A percentile compares a stretch with the other conserved stretches of the same genome.
Evolutionary conservation across 371 early-diverging fungal species (phyloP).

Genomic region (Mortierella sp.): DNA sequence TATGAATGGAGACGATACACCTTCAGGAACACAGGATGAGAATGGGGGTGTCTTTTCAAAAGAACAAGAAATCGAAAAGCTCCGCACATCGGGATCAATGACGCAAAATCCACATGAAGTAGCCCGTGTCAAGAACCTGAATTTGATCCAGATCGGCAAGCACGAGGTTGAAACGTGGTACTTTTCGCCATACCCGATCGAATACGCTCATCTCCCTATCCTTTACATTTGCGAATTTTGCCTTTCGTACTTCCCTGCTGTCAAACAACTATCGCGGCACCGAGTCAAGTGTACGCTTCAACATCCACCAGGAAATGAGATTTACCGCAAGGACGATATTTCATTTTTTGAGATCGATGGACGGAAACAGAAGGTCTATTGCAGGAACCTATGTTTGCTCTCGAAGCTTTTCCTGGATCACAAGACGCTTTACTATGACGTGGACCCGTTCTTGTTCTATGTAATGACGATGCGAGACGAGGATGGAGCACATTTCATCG

Average conservation of each 20-base stretch:
- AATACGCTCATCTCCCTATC: constrained; percentile 78
- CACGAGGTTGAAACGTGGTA: constrained; percentile 98
- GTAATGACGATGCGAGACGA: constrained; percentile 90
- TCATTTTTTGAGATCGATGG: constrained; percentile 97
- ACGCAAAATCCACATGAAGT: constrained; percentile 94
- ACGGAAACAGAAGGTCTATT: constrained; percentile 88
- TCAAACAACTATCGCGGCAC: constrained; percentile 79
- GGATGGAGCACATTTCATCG: constrained; percentile 92
- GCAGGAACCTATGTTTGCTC: constrained; percentile 90
- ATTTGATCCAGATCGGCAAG: constrained; percentile 94
- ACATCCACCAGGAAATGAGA: constrained; percentile 96
- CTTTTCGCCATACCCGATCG: constrained; percentile 95
- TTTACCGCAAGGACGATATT: constrained; percentile 88
- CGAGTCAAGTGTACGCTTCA: constrained; percentile 83
- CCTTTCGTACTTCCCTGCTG: constrained; percentile 81
- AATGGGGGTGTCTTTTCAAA: constrained; percentile 70
- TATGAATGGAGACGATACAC: constrained; percentile 32
- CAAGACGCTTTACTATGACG: constrained; percentile 99
- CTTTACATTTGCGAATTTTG: constrained; percentile 97
- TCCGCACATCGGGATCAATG: constrained; percentile 94
- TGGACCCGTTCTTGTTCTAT: constrained; percentile 99
- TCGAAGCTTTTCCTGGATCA: constrained; percentile 99
- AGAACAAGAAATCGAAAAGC: constrained; percentile 92
- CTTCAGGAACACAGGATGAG: constrained; percentile 19
- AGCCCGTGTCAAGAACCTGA: constrained; percentile 94